Evolutionary conservation across 176 grass and related monocot genomes (phyloP), one percentile per base, ranked within the genome.

Genomic region (Cymbopogon citratus): DNA sequence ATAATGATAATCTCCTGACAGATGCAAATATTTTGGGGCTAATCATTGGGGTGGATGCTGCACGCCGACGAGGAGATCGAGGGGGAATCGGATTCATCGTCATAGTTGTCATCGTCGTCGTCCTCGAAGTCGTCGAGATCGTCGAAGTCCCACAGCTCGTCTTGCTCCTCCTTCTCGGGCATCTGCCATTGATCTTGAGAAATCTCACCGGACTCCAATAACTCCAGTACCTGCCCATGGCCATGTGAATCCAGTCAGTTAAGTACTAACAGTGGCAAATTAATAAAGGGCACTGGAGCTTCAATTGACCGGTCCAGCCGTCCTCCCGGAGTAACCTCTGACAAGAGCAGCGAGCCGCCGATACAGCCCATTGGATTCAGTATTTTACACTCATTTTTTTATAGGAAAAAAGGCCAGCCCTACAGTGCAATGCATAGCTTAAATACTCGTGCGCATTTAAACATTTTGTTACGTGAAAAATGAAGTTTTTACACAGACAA

Each of bases 141-240:
- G 63, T 94, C 79, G n/a, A 94, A 94, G 27, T 87, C 87, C 92
- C 89, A 91, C 39, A 94, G 83, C 87, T 90, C 89, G 2, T 94
- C 85, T 80, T 89, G 85, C 56, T 83, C 84, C 3, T 82, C 74
- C 78, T 83, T 80, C 85, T 87, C 84, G 5, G 89, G 89, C 81
- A 91, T 87, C 89, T 80, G 80, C 92, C 89, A 94, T 41, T 80
- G 87, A 41, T 94, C 89, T 63, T 69, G 89, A 63, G 82, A 85
- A 35, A 94, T 89, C 78, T 94, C 89, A 2, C 75, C 79, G 27
- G 69, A 77, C 73, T 94, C 89, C 27, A 94, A 61, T 66, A 94
- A 44, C 89, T 94, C 92, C 65, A 94, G 24, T 21, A 91, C 92
- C 92, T 94, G 82, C 54, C 36, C 36, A 76, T 31, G 27, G 28